These are phyloP conservation scores for Corynascus novoguineensis DNA, from an alignment of 495 filamentous ascomycete genomes.

Conservation along the genomic window DNA sequence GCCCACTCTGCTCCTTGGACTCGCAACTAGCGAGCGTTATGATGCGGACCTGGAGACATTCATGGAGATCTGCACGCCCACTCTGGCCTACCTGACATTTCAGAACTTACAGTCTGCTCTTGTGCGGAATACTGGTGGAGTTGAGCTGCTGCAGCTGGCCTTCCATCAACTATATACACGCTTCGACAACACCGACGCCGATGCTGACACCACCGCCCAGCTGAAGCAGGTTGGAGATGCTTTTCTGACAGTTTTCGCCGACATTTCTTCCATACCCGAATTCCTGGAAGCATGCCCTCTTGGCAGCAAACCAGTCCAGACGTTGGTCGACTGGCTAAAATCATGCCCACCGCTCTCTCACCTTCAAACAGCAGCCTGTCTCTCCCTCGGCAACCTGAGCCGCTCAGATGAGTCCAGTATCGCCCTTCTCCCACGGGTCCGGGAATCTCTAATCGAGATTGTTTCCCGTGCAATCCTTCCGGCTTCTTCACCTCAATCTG, in stretches of 20 bases:
- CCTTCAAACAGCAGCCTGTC: conserved; percentile 66
- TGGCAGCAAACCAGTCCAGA: conserved; percentile 40
- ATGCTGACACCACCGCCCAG: conserved; percentile 46
- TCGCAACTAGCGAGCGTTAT: conserved; percentile 22
- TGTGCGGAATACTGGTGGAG: conserved; percentile 31
- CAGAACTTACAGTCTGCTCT: conserved; percentile 42
- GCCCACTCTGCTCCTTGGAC: conserved; percentile 29
- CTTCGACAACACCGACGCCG: conserved; percentile 25
- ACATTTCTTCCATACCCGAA: conserved; percentile 54
- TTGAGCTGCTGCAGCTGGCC: conserved; percentile 29
- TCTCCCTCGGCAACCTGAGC: conserved; percentile 72
- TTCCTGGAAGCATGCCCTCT: conserved; percentile 43
- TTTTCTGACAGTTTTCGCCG: conserved; percentile 55
- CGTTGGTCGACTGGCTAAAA: conserved; percentile 46
- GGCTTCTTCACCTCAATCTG: background rate
- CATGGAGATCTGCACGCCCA: conserved; percentile 30
- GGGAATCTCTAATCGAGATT: conserved; percentile 50
- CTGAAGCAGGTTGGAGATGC: conserved; percentile 50
- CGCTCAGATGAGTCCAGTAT: conserved; percentile 61
- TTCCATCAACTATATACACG: conserved; percentile 29
- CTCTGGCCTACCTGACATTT: conserved; percentile 39
- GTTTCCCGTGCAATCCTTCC: conserved; percentile 35
- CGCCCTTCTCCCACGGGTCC: conserved; percentile 53
- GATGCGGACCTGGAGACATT: conserved; percentile 35
- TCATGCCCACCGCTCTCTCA: conserved; percentile 27